Base-by-base conservation (phyloP, 2,329 filamentous ascomycete genomes). In the Alternaria infectoria region DNA sequence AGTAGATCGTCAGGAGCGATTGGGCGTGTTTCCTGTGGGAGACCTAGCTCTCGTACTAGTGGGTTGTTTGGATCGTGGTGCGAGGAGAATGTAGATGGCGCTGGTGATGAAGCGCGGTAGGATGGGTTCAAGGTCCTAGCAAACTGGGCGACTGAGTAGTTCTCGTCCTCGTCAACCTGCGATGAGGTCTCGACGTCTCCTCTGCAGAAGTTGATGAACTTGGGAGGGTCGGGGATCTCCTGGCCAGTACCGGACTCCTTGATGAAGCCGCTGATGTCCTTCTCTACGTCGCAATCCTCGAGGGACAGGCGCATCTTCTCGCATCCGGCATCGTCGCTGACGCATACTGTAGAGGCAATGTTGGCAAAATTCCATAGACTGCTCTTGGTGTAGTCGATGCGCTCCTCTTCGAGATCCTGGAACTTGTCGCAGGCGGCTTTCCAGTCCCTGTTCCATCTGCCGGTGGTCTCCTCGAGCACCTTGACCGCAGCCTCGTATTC, bases 321-420 rank as follows among this genome's bases (percentile, higher is more conserved):
- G 80, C 95, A 99, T 75, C 87, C 84, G 49, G 92, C 89, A 82
- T 99, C 96, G 75, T 99, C 96, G 78, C 94, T 98, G 51, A 99
- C 96, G 76, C 96, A 99, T 11, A 98, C 96, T 0, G 95, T 98
- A 0, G 95, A 98, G 1, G 96, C 90, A 72, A 99, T 93, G 79
- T 99, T 99, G 59, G 96, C 95, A 82, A 98, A 99, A 13, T 90
- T 95, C 96, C 96, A 99, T 8, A 99, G 85, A 75, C 96, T 98
- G 82, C 92, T 97, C 85, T 98, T 99, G 69, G 93, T 94, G 77
- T 97, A 99, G 81, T 99, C 96, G 43, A 99, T 86, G 46, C 96
- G 88, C 81, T 99, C 96, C 80, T 99, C 96, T 81, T 99, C 96
- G 12, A 99, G 88, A 74, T 99, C 96, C 83, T 99, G 96, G 81